phyloP scores from a whole-genome alignment of 768 basidiomycete genomes.

The Infundibulicybe gibba region DNA sequence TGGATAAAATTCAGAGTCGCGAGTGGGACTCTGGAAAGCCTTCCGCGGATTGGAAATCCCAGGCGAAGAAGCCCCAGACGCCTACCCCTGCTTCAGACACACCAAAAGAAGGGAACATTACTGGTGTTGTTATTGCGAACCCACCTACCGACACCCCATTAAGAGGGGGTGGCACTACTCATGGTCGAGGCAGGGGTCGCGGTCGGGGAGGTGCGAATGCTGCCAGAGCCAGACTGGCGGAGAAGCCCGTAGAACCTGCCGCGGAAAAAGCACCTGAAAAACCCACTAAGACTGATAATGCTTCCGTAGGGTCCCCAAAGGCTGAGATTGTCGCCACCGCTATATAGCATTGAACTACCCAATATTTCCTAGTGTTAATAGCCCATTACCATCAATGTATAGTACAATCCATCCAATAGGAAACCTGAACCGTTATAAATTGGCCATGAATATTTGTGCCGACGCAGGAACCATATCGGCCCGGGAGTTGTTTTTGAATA shows the following conservation, averaged over 20 bases:
- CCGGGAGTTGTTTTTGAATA: too few species aligned
- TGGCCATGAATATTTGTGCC: too few species aligned
- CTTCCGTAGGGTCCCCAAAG: too few species aligned
- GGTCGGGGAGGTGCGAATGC: constrained; percentile 25
- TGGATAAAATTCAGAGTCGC: constrained; percentile 73
- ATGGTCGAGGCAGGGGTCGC: constrained; percentile 27
- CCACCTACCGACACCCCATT: constrained; percentile 16
- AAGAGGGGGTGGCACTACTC: constrained; percentile 23
- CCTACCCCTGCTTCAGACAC: constrained; percentile 6
- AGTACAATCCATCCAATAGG: too few species aligned
- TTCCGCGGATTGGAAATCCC: constrained; percentile 24
- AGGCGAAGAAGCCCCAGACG: constrained; percentile 11
- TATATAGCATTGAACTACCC: neutral
- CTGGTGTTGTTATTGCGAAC: neutral
- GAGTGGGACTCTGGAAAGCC: constrained; percentile 86
- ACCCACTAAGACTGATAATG: too few species aligned
- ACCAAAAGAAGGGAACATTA: constrained; percentile 4
- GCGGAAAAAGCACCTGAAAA: too few species aligned
- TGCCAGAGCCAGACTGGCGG: neutral
- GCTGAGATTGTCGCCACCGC: neutral
- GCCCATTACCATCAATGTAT: neutral
- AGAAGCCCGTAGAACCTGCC: too few species aligned
- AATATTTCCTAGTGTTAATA: neutral
- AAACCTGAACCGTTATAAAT: too few species aligned
- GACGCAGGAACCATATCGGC: too few species aligned